Evolutionary conservation across 352 stramenopile genomes (phyloP), one percentile per base, ranked within the genome.

Genomic region (Pythium volutum): DNA sequence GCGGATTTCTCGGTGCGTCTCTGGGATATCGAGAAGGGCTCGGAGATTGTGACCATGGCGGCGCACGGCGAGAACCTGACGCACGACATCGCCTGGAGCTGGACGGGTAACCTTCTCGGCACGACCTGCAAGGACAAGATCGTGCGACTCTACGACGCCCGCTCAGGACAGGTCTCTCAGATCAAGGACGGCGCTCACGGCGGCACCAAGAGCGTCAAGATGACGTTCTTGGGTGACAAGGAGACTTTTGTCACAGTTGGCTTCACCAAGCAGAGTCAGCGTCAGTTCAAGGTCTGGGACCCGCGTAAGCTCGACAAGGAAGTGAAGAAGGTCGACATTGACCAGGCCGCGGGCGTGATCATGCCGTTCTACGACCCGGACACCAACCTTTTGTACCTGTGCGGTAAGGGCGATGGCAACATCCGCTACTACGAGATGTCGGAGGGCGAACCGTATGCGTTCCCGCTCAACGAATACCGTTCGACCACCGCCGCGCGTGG

Each of bases 361-460:
- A 98, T 99, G 80, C 98, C 98, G 22, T 98, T 99, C 75, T 99
- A 97, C 77, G 98, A 99, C 74, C 69, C 82, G 18, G 97, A 99
- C 77, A 99, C 96, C 26, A 96, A 95, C 66, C 84, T 99, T 31
- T 76, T 99, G 38, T 99, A 99, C 84, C 71, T 99, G 55, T 97
- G 86, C 66, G 97, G 96, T 70, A 96, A 96, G 73, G 98, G 97
- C 46, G 97, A 99, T 74, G 97, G 97, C 63, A 99, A 99, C 84
- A 98, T 99, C 65, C 93, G 97, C 55, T 98, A 98, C 75, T 99
- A 98, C 69, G 97, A 99, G 62, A 98, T 98, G 79, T 96, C 96
- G 66, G 91, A 98, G 64, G 97, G 97, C 56, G 84, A 94, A 64
- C 94, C 96, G 42, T 97, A 87, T 66, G 96, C 87, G 41, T 91